Evolutionary conservation across 331 rosid species (phyloP), one percentile per base, ranked within the genome.

Genomic region (Quercus phellos): DNA sequence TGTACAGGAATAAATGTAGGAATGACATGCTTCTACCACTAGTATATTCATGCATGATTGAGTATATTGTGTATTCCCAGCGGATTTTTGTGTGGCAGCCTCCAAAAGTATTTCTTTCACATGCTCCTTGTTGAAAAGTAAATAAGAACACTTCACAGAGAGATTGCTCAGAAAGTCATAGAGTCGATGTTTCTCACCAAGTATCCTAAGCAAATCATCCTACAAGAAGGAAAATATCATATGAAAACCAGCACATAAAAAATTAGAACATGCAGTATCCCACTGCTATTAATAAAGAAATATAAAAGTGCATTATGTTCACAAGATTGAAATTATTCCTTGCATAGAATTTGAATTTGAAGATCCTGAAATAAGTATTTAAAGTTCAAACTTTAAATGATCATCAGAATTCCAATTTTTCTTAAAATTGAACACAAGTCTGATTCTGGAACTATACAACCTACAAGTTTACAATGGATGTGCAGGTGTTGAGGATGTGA

Each of bases 111-210:
- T 83, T 77, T 82, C 92, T 85, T 90, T 91, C 74, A 90, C 96
- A 54, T 95, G 94, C 85, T 93, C 98, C 91, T 91, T 95, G 90
- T 93, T 90, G 89, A 95, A 95, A 69, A 95, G 94, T 79, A 91
- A 76, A 79, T 91, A 93, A 55, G 99, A 86, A 85, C 93, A 90
- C 84, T 95, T 95, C 87, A 93, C 79, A 26, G 96, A 91, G 76
- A 93, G 83, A 69, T 80, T 84, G 78, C 74, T 80, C 74, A 95
- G 85, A 79, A 95, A 95, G 22, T 93, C 98, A 83, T 88, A 90
- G 22, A 93, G 90, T 70, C 92, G 90, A 78, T 95, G 99, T 73
- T 91, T 93, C 85, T 90, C 94, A 6, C 98, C 97, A 82, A 95
- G 93, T 80, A 93, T 93, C 76, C 84, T 90, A 50, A 95, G 96